Evolutionary conservation across 331 rosid genomes (phyloP).

Genomic region (Arachis monticola): DNA sequence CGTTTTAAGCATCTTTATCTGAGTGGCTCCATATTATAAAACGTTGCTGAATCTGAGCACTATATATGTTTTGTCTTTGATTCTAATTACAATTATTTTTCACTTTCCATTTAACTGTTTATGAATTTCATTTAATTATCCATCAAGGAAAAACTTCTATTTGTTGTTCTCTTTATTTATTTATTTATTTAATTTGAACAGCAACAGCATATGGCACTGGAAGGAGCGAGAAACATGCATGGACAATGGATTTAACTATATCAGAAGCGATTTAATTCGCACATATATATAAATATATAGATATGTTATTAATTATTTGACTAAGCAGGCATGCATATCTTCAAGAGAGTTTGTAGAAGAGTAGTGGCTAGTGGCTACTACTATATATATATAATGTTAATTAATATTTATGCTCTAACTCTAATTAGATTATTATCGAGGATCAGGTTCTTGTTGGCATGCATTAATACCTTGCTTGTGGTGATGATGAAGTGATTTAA

Average conservation of each 20-base stretch:
- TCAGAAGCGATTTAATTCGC: constrained; percentile 51
- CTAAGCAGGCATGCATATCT: constrained; percentile 57
- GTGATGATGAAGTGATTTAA: constrained; percentile 12
- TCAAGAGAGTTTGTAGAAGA: constrained; percentile 47
- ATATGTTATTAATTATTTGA: too few relatives aligned
- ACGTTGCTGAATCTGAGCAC: too few relatives aligned
- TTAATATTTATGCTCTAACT: neutral
- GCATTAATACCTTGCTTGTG: neutral
- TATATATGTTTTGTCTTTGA: neutral
- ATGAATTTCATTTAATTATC: neutral
- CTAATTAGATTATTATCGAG: neutral
- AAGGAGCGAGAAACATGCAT: constrained; percentile 61
- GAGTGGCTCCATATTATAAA: too few relatives aligned
- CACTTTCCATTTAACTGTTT: neutral
- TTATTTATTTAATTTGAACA: constrained; percentile 22
- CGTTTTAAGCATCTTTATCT: too few relatives aligned
- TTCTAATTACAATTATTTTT: neutral
- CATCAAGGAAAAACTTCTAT: neutral
- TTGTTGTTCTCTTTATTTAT: neutral
- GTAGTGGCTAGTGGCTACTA: neutral
- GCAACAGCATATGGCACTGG: constrained; percentile 65
- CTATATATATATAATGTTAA: neutral
- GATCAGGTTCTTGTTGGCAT: too few relatives aligned
- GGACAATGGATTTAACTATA: constrained; percentile 59
- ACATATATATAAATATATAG: constrained; percentile 26